Conservation (phyloP, 441 rosid genomes). For the Cnidoscolus chayamansa region DNA sequence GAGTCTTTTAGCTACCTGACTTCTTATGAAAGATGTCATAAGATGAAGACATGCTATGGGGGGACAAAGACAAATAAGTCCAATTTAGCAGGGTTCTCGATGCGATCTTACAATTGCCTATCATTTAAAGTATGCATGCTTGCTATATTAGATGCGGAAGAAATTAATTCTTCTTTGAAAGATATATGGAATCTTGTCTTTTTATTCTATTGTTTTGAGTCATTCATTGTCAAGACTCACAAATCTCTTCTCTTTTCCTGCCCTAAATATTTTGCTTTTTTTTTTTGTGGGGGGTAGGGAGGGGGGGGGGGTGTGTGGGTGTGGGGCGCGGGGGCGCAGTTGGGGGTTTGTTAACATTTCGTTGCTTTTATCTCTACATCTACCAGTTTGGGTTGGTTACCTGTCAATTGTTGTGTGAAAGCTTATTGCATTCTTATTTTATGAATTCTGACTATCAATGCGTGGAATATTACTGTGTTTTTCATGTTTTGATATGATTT, state of each 20-base stretch:
- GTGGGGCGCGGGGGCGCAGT: not conserved
- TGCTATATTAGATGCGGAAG: constrained; percentile 1
- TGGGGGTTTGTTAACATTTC: not conserved
- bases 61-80: not conserved
- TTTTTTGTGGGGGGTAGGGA: not conserved
- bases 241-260: not conserved
- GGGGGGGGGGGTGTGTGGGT: not conserved
- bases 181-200: not conserved
- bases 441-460: not conserved
- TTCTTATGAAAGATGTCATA: not conserved
- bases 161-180: not conserved
- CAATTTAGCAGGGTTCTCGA: not conserved
- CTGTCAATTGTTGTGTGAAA: not conserved
- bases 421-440: constrained; percentile 9
- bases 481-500: constrained; percentile 18
- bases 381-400: not conserved
- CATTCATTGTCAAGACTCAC: not conserved
- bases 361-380: not conserved
- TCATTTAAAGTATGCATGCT: not conserved
- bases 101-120: not conserved
- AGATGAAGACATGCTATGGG: not conserved
- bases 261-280: not conserved
- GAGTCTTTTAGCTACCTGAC: constrained; percentile 11
- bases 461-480: constrained; percentile 11
- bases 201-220: too few relatives aligned